Base-by-base conservation (phyloP, 2,329 filamentous ascomycete genomes). In the Colletotrichum higginsianum region DNA sequence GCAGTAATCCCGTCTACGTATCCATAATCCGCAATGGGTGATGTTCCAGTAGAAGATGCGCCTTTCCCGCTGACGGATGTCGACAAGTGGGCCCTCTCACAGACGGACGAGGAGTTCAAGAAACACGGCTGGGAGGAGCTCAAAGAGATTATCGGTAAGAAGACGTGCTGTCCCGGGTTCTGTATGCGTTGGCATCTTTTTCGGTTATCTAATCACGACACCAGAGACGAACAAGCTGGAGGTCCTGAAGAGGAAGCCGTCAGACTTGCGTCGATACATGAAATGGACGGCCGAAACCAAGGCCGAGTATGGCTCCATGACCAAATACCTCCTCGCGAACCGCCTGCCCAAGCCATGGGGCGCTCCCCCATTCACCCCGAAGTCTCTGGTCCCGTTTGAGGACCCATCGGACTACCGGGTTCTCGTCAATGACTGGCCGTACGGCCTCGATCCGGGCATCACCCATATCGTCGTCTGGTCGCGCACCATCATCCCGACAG, bases 391-490 rank as follows among this genome's bases (percentile, higher is more conserved):
- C 35, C 89, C 89, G 12, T 90, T 92, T 74, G 79, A 84, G 30
- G 82, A 88, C 53, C 78, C 85, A 4, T 86, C 85, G 44, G 90
- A 92, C 80, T 91, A 88, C 79, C 90, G 90, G 73, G 92, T 97
- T 62, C 84, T 98, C 55, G 86, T 91, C 79, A 98, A 98, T 78
- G 95, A 98, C 85, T 98, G 95, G 95, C 96, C 96, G 0, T 98
- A 98, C 77, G 95, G 94, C 4, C 83, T 98, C 60, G 85, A 85
- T 0, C 79, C 85, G 0, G 87, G 86, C 65, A 89, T 92, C 75
- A 86, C 91, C n/a, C 96, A 98, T 80, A 88, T 98, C 23, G 94
- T 98, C 40, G 92, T 97, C 52, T 98, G 96, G 96, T 93, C 92
- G 62, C 96, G 97, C 78, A 96, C 96, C 50, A 84, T 86, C 16